Base-by-base conservation (phyloP, 2,329 filamentous ascomycete species). In the Huntiella savannae region DNA sequence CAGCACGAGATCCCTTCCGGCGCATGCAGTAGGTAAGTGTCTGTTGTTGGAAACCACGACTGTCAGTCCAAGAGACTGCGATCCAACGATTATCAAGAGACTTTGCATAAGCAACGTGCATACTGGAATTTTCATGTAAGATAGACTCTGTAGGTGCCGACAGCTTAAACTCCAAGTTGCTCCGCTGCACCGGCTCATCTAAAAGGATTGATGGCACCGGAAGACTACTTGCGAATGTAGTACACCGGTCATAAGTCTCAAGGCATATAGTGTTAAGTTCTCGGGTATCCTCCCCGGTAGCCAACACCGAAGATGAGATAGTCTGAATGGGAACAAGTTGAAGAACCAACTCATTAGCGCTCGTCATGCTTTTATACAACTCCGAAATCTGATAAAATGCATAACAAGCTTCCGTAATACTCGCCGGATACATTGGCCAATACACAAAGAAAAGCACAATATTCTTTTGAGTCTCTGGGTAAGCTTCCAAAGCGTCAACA, bases 21-120 rank as follows among this genome's bases (percentile, higher is more conserved):
- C 75, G 66, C 39, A 88, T 63, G 54, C 79, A 83, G 59, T 86
- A 88, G 0, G 81, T 79, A 1, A 77, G 72, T 12, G 72, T 82
- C 53, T 77, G 75, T 57, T 87, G 81, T 50, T 81, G 75, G 49
- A 73, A 75, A 2, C 84, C 84, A 19, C 73, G 72, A 53, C 77
- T 83, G 56, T 92, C 82, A 1, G 79, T 83, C 84, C 84, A 92
- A 0, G 80, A 79, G 4, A 76, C 80, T 10, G 78, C 79, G 34
- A 91, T 63, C 85, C 85, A 93, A 6, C 77, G 67, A 15, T 79
- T 75, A 57, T 88, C 82, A 8, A 78, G 66, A 55, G 82, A 87
- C 47, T 77, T 70, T 2, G 80, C 74, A 55, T 92, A 92, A 1
- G 79, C 82, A 39, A 92, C 65, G 57, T 93, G 84, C 28, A 93